These are phyloP conservation scores for Ulota crispa DNA, from an alignment of 225 moss, liverwort and hornwort genomes.

Conservation along the genomic window DNA sequence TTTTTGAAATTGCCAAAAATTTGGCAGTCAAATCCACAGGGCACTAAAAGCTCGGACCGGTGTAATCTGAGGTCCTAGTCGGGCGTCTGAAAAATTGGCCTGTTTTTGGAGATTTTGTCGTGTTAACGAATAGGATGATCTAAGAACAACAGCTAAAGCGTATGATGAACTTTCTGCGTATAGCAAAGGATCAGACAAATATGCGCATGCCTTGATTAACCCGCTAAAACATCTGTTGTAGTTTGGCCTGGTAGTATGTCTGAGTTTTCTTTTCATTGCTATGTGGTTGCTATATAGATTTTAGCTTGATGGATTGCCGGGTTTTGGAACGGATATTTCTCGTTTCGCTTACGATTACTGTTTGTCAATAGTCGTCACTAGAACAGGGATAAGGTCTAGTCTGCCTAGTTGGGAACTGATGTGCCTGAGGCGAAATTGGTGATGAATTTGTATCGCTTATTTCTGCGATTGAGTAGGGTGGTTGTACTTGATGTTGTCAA, in stretches of 20 bases:
- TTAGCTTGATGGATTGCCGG: conserved; percentile 3
- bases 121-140: background rate
- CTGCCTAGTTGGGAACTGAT: background rate
- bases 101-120: background rate
- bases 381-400: background rate
- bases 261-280: background rate
- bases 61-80: background rate
- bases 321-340: background rate
- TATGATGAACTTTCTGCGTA: background rate
- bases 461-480: background rate
- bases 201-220: background rate
- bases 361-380: background rate
- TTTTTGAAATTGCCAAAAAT: background rate
- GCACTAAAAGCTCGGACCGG: background rate
- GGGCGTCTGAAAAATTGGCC: background rate
- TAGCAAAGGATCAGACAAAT: background rate
- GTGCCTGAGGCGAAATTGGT: background rate
- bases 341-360: background rate
- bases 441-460: background rate
- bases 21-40: background rate
- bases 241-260: conserved; percentile 5
- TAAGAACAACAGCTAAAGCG: background rate
- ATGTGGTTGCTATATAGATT: background rate
- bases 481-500: background rate
- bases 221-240: background rate